phyloP scores from a whole-genome alignment of 2,329 filamentous ascomycete species.

The Cyanodermella asteris region DNA sequence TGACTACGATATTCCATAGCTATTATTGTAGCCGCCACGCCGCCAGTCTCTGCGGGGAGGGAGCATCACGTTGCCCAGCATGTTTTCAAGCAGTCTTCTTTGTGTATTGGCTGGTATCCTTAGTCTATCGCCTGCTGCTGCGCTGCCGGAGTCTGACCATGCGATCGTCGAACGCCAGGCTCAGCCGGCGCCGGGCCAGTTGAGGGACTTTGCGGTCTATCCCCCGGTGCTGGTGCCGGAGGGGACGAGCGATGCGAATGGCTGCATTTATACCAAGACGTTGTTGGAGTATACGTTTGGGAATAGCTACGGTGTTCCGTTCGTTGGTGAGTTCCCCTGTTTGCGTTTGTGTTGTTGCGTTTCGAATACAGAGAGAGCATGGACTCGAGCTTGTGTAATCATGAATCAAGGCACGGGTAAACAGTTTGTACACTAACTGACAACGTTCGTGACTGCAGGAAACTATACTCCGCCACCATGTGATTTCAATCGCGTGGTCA shows the following conservation, averaged over 20 bases:
- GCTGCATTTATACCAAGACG: conserved; percentile 6
- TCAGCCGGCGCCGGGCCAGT: conserved; percentile 1
- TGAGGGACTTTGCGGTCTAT: conserved; percentile 6
- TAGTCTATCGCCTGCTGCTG: too few species aligned
- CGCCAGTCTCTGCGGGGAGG: too few species aligned
- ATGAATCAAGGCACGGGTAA: not conserved
- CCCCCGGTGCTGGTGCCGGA: conserved; percentile 6
- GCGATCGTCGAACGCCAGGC: conserved; percentile 4
- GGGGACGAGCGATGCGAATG: conserved; percentile 5
- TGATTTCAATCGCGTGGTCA: conserved; percentile 49
- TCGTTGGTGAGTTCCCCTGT: conserved; percentile 6
- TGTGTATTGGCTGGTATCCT: too few species aligned
- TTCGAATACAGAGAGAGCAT: too few species aligned
- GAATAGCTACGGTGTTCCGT: conserved; percentile 8
- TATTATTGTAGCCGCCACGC: too few species aligned
- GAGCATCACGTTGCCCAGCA: too few species aligned
- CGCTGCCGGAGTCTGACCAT: conserved; percentile 5
- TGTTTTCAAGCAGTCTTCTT: too few species aligned
- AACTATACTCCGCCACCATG: conserved; percentile 45
- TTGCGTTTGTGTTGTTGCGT: not conserved
- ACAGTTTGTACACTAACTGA: not conserved
- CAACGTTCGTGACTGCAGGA: conserved; percentile 18
- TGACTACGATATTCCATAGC: too few species aligned
- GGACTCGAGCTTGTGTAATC: too few species aligned
- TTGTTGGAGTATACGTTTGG: conserved; percentile 7